These are phyloP conservation scores for Luzula sylvatica DNA, from an alignment of 176 grass and related monocot species.

Conservation along the genomic window DNA sequence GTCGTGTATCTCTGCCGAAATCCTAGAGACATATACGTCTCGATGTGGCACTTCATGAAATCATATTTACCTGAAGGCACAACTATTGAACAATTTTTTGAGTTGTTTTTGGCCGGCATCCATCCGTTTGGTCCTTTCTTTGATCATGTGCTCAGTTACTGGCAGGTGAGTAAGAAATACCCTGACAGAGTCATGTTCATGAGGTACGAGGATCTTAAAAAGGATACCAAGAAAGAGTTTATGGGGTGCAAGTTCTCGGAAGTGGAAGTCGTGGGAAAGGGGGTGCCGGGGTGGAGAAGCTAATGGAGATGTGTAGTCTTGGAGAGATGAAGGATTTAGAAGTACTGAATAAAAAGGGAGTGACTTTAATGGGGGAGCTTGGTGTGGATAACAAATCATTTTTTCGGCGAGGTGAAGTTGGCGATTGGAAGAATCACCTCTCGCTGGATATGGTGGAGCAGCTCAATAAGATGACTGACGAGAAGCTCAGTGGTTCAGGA, in stretches of 20 bases:
- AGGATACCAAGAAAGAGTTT: neutral
- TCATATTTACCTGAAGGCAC: neutral
- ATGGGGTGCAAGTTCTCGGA: neutral
- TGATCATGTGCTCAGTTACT: conserved; percentile 1
- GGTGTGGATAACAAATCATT: neutral
- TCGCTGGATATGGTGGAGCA: no score
- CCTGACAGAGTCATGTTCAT: neutral
- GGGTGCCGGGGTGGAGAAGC: neutral
- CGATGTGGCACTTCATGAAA: neutral
- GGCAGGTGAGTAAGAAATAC: neutral
- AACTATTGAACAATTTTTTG: neutral
- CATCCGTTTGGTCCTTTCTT: no score
- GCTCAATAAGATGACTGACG: no score
- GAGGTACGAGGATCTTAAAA: no score
- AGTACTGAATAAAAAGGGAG: neutral
- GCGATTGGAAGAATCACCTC: neutral
- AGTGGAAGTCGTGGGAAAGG: neutral
- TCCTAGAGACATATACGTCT: no score
- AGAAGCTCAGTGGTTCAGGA: no score
- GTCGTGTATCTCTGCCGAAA: no score
- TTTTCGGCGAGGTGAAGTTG: conserved; percentile 4
- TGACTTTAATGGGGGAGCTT: neutral
- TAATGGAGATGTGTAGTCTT: conserved; percentile 2
- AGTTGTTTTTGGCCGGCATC: neutral
- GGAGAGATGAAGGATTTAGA: neutral